Evolutionary conservation across 2,329 filamentous ascomycete species (phyloP).

Genomic region (Fusarium denticulatum): DNA sequence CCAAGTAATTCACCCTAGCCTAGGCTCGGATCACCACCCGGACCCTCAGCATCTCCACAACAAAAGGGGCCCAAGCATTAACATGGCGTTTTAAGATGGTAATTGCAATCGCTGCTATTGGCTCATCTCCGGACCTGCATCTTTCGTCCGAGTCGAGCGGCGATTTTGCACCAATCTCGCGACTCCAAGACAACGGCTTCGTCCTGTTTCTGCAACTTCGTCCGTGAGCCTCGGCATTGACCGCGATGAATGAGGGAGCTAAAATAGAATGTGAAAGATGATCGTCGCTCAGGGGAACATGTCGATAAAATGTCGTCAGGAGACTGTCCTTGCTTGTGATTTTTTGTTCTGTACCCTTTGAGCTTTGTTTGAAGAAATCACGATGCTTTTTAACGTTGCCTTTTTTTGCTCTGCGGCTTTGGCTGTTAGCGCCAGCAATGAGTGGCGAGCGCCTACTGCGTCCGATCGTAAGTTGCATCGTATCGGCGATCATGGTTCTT

Average conservation of each 20-base stretch:
- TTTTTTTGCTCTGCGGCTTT: constrained; percentile 22
- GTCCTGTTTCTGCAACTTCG: constrained; percentile 5
- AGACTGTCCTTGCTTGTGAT: neutral
- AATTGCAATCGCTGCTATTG: constrained; percentile 9
- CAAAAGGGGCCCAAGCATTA: constrained; percentile 5
- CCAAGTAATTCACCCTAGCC: neutral
- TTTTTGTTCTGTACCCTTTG: neutral
- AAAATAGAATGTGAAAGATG: neutral
- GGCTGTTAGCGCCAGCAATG: constrained; percentile 27
- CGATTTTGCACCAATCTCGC: constrained; percentile 17
- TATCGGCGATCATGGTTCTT: no score
- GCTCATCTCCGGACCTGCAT: neutral
- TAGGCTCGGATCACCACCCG: neutral
- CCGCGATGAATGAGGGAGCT: neutral
- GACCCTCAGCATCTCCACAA: neutral
- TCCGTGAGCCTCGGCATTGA: constrained; percentile 31
- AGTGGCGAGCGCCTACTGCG: constrained; percentile 22
- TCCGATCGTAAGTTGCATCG: constrained; percentile 21
- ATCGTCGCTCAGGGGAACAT: neutral
- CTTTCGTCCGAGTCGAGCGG: neutral
- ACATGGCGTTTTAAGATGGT: constrained; percentile 14
- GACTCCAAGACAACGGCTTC: neutral
- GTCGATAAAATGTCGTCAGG: neutral
- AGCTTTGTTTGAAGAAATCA: neutral
- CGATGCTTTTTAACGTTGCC: constrained; percentile 30